Evolutionary conservation across 768 basidiomycete species (phyloP), one percentile per base, ranked within the genome.

Genomic region (Kwoniella dejecticola): DNA sequence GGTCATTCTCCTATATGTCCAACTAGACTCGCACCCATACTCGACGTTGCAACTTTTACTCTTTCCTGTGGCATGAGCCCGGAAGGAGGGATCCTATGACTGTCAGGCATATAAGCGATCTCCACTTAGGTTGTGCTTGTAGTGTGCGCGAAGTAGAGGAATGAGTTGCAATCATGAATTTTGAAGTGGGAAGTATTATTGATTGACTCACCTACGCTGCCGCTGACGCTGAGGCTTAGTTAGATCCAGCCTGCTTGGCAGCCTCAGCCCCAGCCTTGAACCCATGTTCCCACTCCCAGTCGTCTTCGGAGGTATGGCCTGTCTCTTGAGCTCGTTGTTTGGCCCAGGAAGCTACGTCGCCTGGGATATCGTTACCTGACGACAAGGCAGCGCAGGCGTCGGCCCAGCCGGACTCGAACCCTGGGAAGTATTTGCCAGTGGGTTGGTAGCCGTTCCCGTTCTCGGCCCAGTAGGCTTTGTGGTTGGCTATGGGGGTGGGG

Each of bases 281-380:
- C 4, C 67, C 67, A 49, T 68, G 67, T 47, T 64, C 54, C 68
- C 68, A 69, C 48, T 69, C 68, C 68, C 68, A 69, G 13, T 30
- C 50, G 31, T 60, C 63, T 7, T 69, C 64, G 1, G 52, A 52
- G 24, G 4, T 7, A 36, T 66, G 45, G 15, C 67, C 67, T 13
- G 38, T 12, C 36, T 66, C 64, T 17, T 29, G 27, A 41, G 64
- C 60, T 24, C 60, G 27, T 38, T 57, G 48, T 49, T 66, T 61
- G 31, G 64, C 64, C 55, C 55, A 66, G 19, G 53, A 31, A 27
- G 40, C 53, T 19, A 65, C 30, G 26, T 60, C 58, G 27, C 49
- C 63, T n/a, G 69, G 69, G 54, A 63, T 40, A 24, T 33, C 47
- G 47, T 66, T 59, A 30, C 64, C 64, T 24, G 56, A 48, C 12